phyloP scores from a whole-genome alignment of 2,329 filamentous ascomycete species.

The Xenoacremonium recifei region DNA sequence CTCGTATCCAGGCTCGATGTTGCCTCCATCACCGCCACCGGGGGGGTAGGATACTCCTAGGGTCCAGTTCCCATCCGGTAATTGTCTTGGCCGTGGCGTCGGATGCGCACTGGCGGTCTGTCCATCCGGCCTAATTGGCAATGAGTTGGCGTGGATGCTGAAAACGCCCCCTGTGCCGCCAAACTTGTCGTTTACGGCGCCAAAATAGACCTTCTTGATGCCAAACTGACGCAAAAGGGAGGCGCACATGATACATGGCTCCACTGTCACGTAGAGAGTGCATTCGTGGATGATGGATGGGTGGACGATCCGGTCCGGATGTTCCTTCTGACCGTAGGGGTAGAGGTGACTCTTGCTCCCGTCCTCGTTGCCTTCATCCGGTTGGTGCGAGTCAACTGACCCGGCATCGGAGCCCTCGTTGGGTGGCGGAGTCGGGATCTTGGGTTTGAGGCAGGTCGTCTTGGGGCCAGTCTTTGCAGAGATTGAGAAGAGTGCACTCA shows the following conservation, averaged over 20 bases:
- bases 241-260: constrained; percentile 98
- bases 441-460: constrained; percentile 34
- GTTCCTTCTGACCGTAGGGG: constrained; percentile 60
- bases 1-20: constrained; percentile 75
- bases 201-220: constrained; percentile 90
- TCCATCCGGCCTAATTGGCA: constrained; percentile 36
- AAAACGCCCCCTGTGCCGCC: constrained; percentile 94
- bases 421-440: constrained; percentile 23
- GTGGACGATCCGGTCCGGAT: constrained; percentile 57
- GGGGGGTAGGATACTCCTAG: constrained; percentile 36
- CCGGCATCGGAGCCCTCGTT: constrained; percentile 23
- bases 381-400: constrained; percentile 17
- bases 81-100: constrained; percentile 34
- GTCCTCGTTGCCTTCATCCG: constrained; percentile 51
- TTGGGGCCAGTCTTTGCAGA: constrained; percentile 27
- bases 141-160: constrained; percentile 69
- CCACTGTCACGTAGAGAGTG: constrained; percentile 92
- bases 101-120: constrained; percentile 41
- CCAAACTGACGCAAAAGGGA: constrained; percentile 85
- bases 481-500: constrained; percentile 56
- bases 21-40: constrained; percentile 56
- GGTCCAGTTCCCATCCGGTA: constrained; percentile 35
- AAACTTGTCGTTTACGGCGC: constrained; percentile 94
- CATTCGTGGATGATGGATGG: constrained; percentile 67
- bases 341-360: constrained; percentile 56